Evolutionary conservation across 2,329 filamentous ascomycete species (phyloP), one percentile per base, ranked within the genome.

Genomic region (Cladosporium sp.): DNA sequence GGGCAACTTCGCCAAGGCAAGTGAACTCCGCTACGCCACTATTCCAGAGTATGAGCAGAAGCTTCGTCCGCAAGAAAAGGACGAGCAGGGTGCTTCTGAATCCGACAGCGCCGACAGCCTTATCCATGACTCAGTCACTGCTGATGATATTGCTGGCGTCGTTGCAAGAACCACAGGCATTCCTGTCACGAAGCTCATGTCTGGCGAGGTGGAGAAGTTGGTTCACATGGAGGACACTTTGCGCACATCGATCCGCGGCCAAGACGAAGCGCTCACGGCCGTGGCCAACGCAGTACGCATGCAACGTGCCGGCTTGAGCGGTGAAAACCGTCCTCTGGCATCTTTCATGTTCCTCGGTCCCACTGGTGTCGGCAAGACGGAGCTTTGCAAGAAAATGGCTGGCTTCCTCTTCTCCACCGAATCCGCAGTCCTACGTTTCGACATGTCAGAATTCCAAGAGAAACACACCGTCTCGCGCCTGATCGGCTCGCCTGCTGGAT

Each of bases 271-370:
- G 6, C 80, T 98, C 52, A 85, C 85, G 56, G 88, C 91, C 15
- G 92, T 97, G 1, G 86, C 92, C 29, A 87, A 97, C 64, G 93
- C 93, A 0, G 92, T 98, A 7, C 83, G 93, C 16, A 86, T 96
- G 75, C 93, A 97, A 69, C 81, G 93, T 56, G 93, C 93, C 7
- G 93, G 93, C 1, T 76, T 97, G 7, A 94, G 86, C 53, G 90
- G 90, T 29, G 89, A 96, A 62, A 95, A 96, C 67, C 79, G 90
- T 0, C 93, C 93, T 0, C 77, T 95, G 5, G 93, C 92, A 0
- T 94, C 87, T 0, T 96, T 97, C 74, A 96, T 97, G 85, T 96
- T 97, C 79, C 79, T 97, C 3, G 93, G 93, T 0, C 93, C 93
- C 4, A 97, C 93, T 0, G 93, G 93, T 64, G 92, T 96, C 15